These are phyloP conservation scores for Boletus rubroflammeus DNA, from an alignment of 768 basidiomycete species.

Conservation along the genomic window DNA sequence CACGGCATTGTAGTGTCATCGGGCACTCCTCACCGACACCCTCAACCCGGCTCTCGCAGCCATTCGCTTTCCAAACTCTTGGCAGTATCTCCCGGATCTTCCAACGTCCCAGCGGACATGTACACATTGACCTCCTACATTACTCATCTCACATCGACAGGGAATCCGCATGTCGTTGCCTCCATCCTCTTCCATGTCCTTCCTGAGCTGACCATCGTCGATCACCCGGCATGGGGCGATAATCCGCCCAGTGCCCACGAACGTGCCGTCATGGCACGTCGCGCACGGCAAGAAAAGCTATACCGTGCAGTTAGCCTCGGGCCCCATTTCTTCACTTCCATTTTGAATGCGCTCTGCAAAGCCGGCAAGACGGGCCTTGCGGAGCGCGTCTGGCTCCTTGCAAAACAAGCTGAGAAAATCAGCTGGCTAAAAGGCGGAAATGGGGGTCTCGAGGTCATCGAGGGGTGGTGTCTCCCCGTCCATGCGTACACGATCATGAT, in stretches of 20 bases:
- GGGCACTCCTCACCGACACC: background rate
- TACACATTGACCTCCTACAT: slow-evolving; percentile 54
- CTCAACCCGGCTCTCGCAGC: background rate
- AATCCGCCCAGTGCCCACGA: slow-evolving; percentile 23
- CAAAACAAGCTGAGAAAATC: slow-evolving; percentile 51
- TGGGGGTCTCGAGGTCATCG: slow-evolving; percentile 16
- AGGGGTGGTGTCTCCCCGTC: slow-evolving; percentile 64
- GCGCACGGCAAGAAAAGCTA: slow-evolving; percentile 32
- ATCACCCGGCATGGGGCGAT: slow-evolving; percentile 39
- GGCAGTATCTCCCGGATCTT: slow-evolving; percentile 10
- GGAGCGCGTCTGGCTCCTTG: slow-evolving; percentile 63
- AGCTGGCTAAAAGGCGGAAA: slow-evolving; percentile 42
- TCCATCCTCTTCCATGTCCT: slow-evolving; percentile 51
- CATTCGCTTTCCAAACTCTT: slow-evolving; percentile 14
- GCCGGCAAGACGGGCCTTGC: slow-evolving; percentile 50
- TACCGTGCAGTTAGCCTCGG: slow-evolving; percentile 48
- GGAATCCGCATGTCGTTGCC: slow-evolving; percentile 42
- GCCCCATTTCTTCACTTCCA: slow-evolving; percentile 53
- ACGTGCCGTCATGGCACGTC: slow-evolving; percentile 25
- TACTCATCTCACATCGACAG: slow-evolving; percentile 46
- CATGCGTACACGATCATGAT: slow-evolving; percentile 74
- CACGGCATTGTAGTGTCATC: slow-evolving; percentile 26
- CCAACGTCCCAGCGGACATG: slow-evolving; percentile 34
- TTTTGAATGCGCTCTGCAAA: slow-evolving; percentile 61
- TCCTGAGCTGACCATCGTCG: slow-evolving; percentile 45